Evolutionary conservation across 2,329 filamentous ascomycete species (phyloP), one percentile per base, ranked within the genome.

Genomic region (Aspergillus neoniger): DNA sequence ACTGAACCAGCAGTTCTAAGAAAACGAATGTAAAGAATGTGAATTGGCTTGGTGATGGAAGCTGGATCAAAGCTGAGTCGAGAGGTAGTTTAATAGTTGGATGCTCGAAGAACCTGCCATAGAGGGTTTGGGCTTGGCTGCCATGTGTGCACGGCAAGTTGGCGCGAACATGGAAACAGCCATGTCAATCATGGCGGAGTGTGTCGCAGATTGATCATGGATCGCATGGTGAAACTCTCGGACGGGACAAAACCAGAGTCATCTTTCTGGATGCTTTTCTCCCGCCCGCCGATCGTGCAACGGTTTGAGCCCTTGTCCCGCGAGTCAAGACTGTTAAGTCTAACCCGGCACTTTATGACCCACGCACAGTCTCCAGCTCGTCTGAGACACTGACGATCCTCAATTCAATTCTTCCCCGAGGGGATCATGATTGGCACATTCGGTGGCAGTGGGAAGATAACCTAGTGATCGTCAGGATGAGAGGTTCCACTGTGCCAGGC

Each of bases 1-100:
- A 61, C 55, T 56, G 59, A 49, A 50, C 57, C 60, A 59, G 53
- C 57, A 59, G 57, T 56, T 57, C 54, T 30, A 19, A 48, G 23
- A 17, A 50, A 30, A 30, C n/a, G 25, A 50, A 50, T 19, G n/a
- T 19, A 50, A 50, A 50, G 47, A 50, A 19, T n/a, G 47, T 50
- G 47, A 32, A 17, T 9, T 14, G 17, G 47, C 12, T 36, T 50
- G 23, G 47, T 50, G 47, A 50, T 50, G 47, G 12, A 17, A 9
- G 2, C 28, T 50, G 25, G 3, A 17, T 9, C 2, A 17, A 7
- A 30, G 28, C 23, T 17, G n/a, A 17, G 47, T 50, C 47, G 17
- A 32, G 14, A 6, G 47, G 25, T 50, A n/a, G n/a, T 50, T 50
- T 30, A 30, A 50, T 50, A 50, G 47, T 17, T 30, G 47, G 12